These are phyloP conservation scores for Thraustochytrium sp. DNA, from an alignment of 352 stramenopile genomes.

Conservation along the genomic window DNA sequence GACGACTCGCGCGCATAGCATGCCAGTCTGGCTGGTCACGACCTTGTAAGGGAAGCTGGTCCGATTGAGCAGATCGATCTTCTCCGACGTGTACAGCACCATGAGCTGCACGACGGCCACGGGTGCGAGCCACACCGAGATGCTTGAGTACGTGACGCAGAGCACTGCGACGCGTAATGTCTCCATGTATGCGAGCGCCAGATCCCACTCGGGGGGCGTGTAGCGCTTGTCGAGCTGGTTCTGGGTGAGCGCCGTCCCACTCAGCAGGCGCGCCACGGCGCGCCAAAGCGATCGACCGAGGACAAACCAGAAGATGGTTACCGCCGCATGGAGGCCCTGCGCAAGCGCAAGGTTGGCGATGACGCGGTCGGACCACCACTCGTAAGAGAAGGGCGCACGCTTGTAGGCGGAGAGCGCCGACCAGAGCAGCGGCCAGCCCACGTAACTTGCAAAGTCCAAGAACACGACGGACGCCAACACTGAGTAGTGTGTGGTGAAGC, in stretches of 20 bases:
- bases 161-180: background rate
- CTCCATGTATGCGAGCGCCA: background rate
- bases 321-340: background rate
- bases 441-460: background rate
- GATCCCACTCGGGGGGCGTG: background rate
- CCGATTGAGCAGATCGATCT: background rate
- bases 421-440: background rate
- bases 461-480: background rate
- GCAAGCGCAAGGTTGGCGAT: background rate
- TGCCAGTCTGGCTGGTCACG: background rate
- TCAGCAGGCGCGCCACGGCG: background rate
- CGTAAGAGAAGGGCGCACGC: background rate
- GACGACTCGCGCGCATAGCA: background rate
- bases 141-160: background rate
- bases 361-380: conserved; percentile 1
- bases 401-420: background rate
- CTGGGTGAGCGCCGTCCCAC: background rate
- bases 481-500: background rate
- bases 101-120: background rate
- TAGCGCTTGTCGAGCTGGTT: background rate
- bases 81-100: background rate
- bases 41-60: background rate
- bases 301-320: background rate
- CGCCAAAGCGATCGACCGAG: background rate
- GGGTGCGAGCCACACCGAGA: background rate